phyloP scores from a whole-genome alignment of 805 yeast genomes.

The Wickerhamiella lipophila region DNA sequence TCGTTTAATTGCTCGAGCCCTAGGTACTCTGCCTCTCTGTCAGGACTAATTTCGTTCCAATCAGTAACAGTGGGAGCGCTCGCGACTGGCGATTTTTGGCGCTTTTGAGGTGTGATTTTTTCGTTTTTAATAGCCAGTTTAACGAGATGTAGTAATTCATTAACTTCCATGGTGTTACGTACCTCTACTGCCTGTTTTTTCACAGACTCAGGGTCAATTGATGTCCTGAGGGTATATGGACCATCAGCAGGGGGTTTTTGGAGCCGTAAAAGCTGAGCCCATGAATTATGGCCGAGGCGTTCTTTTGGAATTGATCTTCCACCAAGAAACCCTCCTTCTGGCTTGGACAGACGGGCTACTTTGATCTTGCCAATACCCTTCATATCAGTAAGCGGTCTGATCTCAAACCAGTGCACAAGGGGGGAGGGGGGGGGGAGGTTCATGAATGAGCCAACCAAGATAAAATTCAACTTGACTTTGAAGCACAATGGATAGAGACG shows the following conservation, averaged over 20 bases:
- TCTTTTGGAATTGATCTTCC: slow-evolving; percentile 20
- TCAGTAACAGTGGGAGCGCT: slow-evolving; percentile 6
- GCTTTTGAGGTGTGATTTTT: neutral
- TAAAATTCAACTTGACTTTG: too few species aligned
- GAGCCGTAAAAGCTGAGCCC: slow-evolving; percentile 19
- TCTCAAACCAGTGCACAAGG: too few species aligned
- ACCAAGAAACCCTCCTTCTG: slow-evolving; percentile 18
- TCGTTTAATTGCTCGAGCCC: slow-evolving; percentile 25
- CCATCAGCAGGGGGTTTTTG: slow-evolving; percentile 22
- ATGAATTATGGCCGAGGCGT: slow-evolving; percentile 14
- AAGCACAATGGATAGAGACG: too few species aligned
- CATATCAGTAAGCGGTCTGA: neutral
- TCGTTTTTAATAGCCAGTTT: slow-evolving; percentile 14
- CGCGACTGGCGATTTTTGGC: neutral
- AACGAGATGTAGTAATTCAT: slow-evolving; percentile 13
- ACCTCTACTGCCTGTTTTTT: slow-evolving; percentile 6
- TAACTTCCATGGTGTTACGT: slow-evolving; percentile 15
- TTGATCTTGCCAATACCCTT: slow-evolving; percentile 16
- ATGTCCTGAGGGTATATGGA: slow-evolving; percentile 15
- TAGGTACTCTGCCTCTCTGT: slow-evolving; percentile 22
- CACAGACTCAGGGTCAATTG: slow-evolving; percentile 3
- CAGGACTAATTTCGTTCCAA: slow-evolving; percentile 25
- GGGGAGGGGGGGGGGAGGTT: too few species aligned
- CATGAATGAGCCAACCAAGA: too few species aligned
- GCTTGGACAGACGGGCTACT: slow-evolving; percentile 15